Conservation (phyloP, 139 green algal species). For the Pseudopediastrum boryanum region DNA sequence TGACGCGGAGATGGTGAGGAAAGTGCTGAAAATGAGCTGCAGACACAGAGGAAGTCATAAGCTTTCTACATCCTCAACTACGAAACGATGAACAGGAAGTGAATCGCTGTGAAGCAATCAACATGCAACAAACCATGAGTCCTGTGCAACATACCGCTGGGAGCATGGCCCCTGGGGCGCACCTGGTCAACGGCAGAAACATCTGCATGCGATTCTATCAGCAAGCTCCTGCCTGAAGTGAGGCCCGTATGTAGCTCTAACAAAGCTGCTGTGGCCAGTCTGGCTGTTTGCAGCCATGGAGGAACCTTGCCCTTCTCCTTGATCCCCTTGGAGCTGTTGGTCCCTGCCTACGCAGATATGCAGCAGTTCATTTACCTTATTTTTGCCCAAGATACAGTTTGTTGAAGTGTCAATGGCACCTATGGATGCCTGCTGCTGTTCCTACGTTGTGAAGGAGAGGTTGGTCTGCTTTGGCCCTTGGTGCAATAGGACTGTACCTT, state of each 20-base stretch:
- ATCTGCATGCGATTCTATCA: background rate
- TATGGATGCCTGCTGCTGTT: too few relatives aligned
- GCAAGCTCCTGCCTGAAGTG: background rate
- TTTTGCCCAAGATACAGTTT: background rate
- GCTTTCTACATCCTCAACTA: background rate
- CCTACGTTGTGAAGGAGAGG: background rate
- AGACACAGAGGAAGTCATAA: background rate
- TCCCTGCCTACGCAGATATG: background rate
- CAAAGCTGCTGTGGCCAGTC: background rate
- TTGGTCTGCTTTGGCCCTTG: background rate
- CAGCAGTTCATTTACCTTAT: background rate
- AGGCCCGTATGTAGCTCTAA: background rate
- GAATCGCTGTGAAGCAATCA: background rate
- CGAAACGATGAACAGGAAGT: background rate
- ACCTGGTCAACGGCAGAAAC: slow-evolving; percentile 11
- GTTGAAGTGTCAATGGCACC: too few relatives aligned
- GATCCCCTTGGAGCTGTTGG: background rate
- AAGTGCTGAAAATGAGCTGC: slow-evolving; percentile 12
- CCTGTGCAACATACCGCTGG: background rate
- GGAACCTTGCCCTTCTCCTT: too few relatives aligned
- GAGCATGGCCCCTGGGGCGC: background rate
- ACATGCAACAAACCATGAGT: background rate
- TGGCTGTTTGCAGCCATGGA: background rate
- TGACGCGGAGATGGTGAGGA: background rate
- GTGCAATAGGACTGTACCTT: background rate